Conservation (phyloP, 1,284 basidiomycete genomes). For the Trametes versicolor region DNA sequence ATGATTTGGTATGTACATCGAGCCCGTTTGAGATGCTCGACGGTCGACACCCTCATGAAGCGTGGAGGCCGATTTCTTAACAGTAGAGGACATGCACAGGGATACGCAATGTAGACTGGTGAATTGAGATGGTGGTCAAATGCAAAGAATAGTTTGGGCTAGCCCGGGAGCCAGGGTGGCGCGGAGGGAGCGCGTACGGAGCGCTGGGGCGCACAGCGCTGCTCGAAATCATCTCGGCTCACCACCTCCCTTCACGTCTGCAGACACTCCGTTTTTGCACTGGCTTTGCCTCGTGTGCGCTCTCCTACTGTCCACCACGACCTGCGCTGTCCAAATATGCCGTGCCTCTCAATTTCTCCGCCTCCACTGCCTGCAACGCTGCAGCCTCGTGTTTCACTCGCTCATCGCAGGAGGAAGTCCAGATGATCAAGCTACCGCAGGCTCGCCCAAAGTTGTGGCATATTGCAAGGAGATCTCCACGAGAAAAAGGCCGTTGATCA, state of each 20-base stretch:
- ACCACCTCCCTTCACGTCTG: neutral
- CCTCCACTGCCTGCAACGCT: conserved; percentile 6
- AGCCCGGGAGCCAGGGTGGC: no score
- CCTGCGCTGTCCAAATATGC: neutral
- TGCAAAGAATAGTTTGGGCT: no score
- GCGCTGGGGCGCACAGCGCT: neutral
- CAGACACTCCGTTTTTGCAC: no score
- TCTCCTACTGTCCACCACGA: neutral
- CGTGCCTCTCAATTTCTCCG: neutral
- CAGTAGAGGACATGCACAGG: neutral
- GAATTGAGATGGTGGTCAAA: no score
- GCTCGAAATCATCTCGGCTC: neutral
- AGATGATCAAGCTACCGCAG: conserved; percentile 14
- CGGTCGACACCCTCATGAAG: no score
- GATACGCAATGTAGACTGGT: no score
- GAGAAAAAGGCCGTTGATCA: neutral
- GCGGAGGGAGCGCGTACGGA: neutral
- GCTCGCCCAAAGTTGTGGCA: neutral
- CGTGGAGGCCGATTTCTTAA: no score
- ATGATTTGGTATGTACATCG: no score
- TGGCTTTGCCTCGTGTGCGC: neutral
- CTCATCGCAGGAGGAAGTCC: neutral
- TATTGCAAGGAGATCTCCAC: neutral
- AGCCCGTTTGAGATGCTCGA: no score
- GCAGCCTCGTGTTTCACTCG: conserved; percentile 4